phyloP scores from a whole-genome alignment of 805 yeast species.

The Yarrowia keelungensis region DNA sequence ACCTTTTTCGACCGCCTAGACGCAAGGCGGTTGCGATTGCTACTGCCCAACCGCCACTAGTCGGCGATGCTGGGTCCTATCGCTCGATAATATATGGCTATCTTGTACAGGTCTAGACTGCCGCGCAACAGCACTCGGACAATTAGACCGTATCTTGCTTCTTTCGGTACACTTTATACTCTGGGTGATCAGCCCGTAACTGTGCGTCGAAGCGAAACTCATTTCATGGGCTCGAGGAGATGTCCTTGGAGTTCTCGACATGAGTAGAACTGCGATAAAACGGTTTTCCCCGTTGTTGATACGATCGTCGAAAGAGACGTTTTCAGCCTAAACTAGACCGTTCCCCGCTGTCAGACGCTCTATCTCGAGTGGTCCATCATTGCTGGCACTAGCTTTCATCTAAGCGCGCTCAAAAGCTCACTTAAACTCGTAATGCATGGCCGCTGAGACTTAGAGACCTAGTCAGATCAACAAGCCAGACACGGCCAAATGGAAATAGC shows the following conservation, averaged over 20 bases:
- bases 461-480: slow-evolving; percentile 7
- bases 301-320: too few species aligned
- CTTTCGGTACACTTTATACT: neutral
- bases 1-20: slow-evolving; percentile 2
- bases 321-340: neutral
- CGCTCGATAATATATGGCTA: neutral
- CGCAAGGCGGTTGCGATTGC: neutral
- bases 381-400: slow-evolving; percentile 10
- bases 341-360: slow-evolving; percentile 11
- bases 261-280: too few species aligned
- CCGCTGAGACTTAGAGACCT: slow-evolving; percentile 18
- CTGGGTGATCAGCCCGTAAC: neutral
- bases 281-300: too few species aligned
- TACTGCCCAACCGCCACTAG: neutral
- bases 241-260: too few species aligned
- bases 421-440: slow-evolving; percentile 27
- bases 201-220: neutral
- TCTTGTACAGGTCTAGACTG: neutral
- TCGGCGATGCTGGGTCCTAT: neutral
- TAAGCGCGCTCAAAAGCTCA: slow-evolving; percentile 4
- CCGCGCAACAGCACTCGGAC: neutral
- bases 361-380: neutral
- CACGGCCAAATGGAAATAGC: neutral
- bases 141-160: slow-evolving; percentile 6
- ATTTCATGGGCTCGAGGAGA: neutral